Conservation (phyloP, 2,329 filamentous ascomycete species). For the Ambrosiella cleistominuta region DNA sequence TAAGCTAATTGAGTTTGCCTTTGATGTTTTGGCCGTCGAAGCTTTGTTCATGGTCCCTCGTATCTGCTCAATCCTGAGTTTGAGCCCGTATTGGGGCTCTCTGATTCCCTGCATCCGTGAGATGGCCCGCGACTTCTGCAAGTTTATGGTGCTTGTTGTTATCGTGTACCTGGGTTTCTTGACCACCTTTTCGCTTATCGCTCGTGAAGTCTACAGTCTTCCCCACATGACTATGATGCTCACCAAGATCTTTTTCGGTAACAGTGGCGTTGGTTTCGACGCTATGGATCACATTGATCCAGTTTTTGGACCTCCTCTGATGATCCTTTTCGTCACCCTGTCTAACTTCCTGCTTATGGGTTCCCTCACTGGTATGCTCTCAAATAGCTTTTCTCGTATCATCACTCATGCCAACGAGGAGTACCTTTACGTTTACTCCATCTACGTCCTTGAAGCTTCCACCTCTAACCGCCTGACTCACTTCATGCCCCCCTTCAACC, state of each 20-base stretch:
- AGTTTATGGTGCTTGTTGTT: constrained; percentile 63
- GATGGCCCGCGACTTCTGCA: constrained; percentile 85
- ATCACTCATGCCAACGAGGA: constrained; percentile 52
- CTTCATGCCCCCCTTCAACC: constrained; percentile 56
- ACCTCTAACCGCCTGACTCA: constrained; percentile 52
- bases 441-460: constrained; percentile 47
- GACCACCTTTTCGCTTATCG: constrained; percentile 67
- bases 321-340: constrained; percentile 59
- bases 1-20: constrained; percentile 57
- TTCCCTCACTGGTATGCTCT: constrained; percentile 60
- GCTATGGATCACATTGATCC: constrained; percentile 43
- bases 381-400: constrained; percentile 53
- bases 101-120: constrained; percentile 80
- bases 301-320: constrained; percentile 41
- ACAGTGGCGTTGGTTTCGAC: constrained; percentile 56
- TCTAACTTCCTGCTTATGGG: constrained; percentile 67
- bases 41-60: constrained; percentile 80
- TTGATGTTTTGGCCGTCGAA: constrained; percentile 78
- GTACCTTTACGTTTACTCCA: constrained; percentile 59
- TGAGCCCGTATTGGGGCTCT: constrained; percentile 82
- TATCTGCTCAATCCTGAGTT: constrained; percentile 69
- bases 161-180: constrained; percentile 78
- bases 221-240: constrained; percentile 57
- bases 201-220: constrained; percentile 49
- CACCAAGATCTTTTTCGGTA: constrained; percentile 68